Percentiles rank a stretch among this genome's conserved stretches.
Conservation (phyloP, 2,329 filamentous ascomycete species). For the Fusarium incarnatum region DNA sequence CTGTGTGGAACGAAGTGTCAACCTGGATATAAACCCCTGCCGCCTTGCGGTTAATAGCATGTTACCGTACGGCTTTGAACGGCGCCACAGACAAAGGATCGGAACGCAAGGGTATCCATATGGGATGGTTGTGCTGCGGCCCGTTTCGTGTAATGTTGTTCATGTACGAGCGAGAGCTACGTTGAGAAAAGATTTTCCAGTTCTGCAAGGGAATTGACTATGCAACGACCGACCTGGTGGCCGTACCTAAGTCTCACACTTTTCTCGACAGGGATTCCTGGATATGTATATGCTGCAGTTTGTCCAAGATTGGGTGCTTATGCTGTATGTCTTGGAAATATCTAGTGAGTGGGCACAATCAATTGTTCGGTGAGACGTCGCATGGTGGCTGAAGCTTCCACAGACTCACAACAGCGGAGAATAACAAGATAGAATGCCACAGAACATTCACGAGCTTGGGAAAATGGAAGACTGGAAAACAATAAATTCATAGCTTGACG, state of each 20-base stretch:
- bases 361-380: background rate
- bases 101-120: constrained; percentile 1
- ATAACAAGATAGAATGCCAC: constrained; percentile 10
- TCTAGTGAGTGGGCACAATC: background rate
- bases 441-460: background rate
- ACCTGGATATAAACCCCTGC: constrained; percentile 7
- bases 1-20: constrained; percentile 30
- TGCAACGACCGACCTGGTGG: background rate
- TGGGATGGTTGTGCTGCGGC: constrained; percentile 3
- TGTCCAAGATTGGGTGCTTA: background rate
- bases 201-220: background rate
- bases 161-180: background rate
- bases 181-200: background rate
- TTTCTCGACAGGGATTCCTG: background rate
- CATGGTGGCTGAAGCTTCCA: background rate
- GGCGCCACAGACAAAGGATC: constrained; percentile 8
- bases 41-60: constrained; percentile 18
- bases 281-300: background rate
- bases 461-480: background rate
- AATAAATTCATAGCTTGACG: constrained; percentile 39
- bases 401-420: constrained; percentile 40
- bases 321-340: background rate
- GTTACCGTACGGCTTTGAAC: background rate
- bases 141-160: constrained; percentile 22
- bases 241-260: background rate